Percentiles rank a stretch among this genome's conserved stretches.
These are phyloP conservation scores for Rhizopus microsporus DNA, from an alignment of 371 early-diverging fungal species.

Conservation along the genomic window DNA sequence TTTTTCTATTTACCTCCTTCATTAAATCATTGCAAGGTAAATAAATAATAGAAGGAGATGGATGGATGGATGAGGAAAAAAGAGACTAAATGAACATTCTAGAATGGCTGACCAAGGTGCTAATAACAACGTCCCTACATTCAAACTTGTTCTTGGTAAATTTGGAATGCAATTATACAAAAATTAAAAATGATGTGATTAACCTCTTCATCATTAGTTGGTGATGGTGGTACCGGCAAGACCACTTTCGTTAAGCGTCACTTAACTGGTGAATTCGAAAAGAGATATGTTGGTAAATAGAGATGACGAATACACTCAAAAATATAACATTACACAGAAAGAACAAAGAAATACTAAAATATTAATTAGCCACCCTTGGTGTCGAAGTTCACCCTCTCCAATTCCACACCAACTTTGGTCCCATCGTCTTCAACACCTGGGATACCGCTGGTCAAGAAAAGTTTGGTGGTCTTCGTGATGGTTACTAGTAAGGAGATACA, in stretches of 20 bases:
- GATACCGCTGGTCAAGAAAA: conserved; percentile 99
- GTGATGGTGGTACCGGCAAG: conserved; percentile 99
- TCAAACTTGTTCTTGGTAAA: conserved; percentile 85
- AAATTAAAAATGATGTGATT: conserved; percentile 2
- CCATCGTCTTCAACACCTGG: conserved; percentile 98
- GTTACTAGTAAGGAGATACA: conserved; percentile 89
- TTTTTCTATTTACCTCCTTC: too few relatives aligned
- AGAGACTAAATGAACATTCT: too few relatives aligned
- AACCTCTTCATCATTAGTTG: conserved; percentile 65
- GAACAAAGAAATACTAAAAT: neutral
- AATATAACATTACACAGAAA: neutral
- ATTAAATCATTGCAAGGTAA: too few relatives aligned
- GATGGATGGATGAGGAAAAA: too few relatives aligned
- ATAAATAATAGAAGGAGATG: too few relatives aligned
- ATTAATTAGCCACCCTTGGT: conserved; percentile 94
- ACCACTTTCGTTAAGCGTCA: conserved; percentile 99
- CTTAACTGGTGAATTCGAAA: conserved; percentile 99
- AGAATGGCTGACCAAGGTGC: too few relatives aligned
- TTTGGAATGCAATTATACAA: neutral
- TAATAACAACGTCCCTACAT: conserved; percentile 45
- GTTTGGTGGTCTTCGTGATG: conserved; percentile 99
- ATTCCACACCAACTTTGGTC: conserved; percentile 98
- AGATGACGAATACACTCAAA: neutral
- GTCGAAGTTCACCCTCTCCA: conserved; percentile 98
- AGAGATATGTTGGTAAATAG: conserved; percentile 97